These are phyloP conservation scores for Crucihimalaya himalaica DNA, from an alignment of 345 rosid genomes.

Conservation along the genomic window DNA sequence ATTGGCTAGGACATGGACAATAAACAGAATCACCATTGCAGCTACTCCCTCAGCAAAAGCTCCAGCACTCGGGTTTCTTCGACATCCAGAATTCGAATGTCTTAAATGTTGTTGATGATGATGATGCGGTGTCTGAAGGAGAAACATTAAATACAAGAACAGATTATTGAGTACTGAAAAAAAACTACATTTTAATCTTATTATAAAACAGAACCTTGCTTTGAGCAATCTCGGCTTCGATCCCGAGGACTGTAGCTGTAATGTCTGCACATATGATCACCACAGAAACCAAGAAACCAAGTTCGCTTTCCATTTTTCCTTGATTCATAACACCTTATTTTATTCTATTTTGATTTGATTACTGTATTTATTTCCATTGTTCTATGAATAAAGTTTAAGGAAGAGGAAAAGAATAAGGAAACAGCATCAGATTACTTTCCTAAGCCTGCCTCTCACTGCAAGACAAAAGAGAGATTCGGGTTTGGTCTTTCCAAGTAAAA, in stretches of 20 bases:
- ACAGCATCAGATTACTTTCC: constrained; percentile 41
- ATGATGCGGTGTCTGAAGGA: constrained; percentile 37
- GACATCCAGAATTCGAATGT: constrained; percentile 58
- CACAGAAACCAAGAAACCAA: constrained; percentile 40
- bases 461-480: constrained; percentile 36
- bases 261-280: constrained; percentile 46
- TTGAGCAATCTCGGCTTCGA: constrained; percentile 43
- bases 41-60: constrained; percentile 82
- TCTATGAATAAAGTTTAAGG: constrained; percentile 20
- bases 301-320: constrained; percentile 36
- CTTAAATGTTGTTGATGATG: constrained; percentile 60
- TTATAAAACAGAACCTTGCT: constrained; percentile 34
- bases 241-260: constrained; percentile 43
- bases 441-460: constrained; percentile 18
- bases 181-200: background rate
- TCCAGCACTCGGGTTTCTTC: constrained; percentile 61
- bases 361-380: constrained; percentile 26
- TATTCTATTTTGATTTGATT: constrained; percentile 1
- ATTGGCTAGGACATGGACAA: constrained; percentile 65
- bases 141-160: constrained; percentile 16
- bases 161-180: background rate
- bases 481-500: constrained; percentile 23
- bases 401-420: constrained; percentile 25
- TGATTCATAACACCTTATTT: background rate
- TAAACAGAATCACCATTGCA: constrained; percentile 56